A percentile compares a stretch with the other conserved stretches of the same genome.
These are phyloP conservation scores for Hepatocystis sp. DNA, from an alignment of 169 alveolate species.

Conservation along the genomic window DNA sequence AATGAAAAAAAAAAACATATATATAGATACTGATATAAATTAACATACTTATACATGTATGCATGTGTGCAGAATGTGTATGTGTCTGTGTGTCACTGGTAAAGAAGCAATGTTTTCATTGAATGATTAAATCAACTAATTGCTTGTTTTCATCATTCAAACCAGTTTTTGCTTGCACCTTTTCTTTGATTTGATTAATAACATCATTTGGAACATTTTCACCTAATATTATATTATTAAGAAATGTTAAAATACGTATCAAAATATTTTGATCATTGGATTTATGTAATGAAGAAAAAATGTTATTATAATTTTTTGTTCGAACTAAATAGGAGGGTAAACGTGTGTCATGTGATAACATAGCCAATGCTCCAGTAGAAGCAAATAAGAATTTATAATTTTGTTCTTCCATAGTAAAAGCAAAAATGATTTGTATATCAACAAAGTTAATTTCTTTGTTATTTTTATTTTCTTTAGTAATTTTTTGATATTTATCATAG, in stretches of 20 bases:
- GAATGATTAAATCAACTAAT: slow-evolving; percentile 51
- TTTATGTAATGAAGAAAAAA: slow-evolving; percentile 46
- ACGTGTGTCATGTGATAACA: slow-evolving; percentile 68
- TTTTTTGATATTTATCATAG: slow-evolving; percentile 63
- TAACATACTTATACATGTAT: no score
- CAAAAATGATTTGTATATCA: slow-evolving; percentile 60
- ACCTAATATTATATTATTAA: slow-evolving; percentile 49
- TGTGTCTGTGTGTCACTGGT: no score
- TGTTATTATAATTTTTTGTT: slow-evolving; percentile 36
- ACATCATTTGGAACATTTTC: slow-evolving; percentile 31
- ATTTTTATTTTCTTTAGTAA: slow-evolving; percentile 10
- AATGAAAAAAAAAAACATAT: no score
- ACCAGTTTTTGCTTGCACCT: slow-evolving; percentile 23
- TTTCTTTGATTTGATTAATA: slow-evolving; percentile 15
- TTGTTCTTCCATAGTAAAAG: slow-evolving; percentile 61
- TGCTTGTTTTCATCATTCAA: slow-evolving; percentile 56
- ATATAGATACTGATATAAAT: no score
- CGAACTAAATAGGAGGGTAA: slow-evolving; percentile 44
- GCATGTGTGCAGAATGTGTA: no score
- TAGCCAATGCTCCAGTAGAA: slow-evolving; percentile 70
- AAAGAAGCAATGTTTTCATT: no score
- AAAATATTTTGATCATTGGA: slow-evolving; percentile 51
- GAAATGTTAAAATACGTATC: slow-evolving; percentile 66
- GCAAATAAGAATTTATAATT: slow-evolving; percentile 59
- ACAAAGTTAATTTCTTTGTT: slow-evolving; percentile 41